A percentile compares a stretch with the other conserved stretches of the same genome.
Conservation (phyloP, 1,284 basidiomycete genomes). For the Fomitopsis palustris region DNA sequence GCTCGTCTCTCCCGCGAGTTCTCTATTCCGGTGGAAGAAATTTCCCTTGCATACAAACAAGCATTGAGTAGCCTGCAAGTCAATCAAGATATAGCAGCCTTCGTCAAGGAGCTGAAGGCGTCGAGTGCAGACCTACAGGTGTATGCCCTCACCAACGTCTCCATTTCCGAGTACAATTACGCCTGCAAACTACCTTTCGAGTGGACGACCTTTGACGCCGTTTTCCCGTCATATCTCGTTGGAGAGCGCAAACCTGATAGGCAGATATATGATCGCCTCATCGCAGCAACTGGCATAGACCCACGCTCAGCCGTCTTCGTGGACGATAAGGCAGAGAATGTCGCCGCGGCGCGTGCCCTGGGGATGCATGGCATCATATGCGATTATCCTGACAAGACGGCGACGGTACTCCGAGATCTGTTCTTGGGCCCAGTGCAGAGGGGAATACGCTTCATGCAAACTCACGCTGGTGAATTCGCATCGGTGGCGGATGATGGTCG, state of each 20-base stretch:
- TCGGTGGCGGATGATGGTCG: constrained; percentile 41
- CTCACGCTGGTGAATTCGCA: constrained; percentile 35
- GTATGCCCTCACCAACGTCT: constrained; percentile 60
- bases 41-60: constrained; percentile 40
- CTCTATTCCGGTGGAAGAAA: constrained; percentile 33
- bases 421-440: constrained; percentile 42
- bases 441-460: constrained; percentile 34
- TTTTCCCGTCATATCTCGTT: constrained; percentile 48
- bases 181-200: constrained; percentile 40
- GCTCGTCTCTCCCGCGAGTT: constrained; percentile 39
- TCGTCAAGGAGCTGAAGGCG: constrained; percentile 45
- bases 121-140: constrained; percentile 33
- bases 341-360: constrained; percentile 48
- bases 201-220: constrained; percentile 52
- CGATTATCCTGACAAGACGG: constrained; percentile 35
- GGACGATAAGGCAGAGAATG: constrained; percentile 57
- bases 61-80: constrained; percentile 44
- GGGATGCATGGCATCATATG: constrained; percentile 56
- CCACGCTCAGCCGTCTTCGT: constrained; percentile 46
- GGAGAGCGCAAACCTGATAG: constrained; percentile 37
- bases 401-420: constrained; percentile 41
- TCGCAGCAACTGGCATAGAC: constrained; percentile 39
- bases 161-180: constrained; percentile 46
- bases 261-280: constrained; percentile 49
- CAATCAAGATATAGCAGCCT: constrained; percentile 40